phyloP scores from a whole-genome alignment of 176 grass and related monocot species.

The Oryza coarctata region DNA sequence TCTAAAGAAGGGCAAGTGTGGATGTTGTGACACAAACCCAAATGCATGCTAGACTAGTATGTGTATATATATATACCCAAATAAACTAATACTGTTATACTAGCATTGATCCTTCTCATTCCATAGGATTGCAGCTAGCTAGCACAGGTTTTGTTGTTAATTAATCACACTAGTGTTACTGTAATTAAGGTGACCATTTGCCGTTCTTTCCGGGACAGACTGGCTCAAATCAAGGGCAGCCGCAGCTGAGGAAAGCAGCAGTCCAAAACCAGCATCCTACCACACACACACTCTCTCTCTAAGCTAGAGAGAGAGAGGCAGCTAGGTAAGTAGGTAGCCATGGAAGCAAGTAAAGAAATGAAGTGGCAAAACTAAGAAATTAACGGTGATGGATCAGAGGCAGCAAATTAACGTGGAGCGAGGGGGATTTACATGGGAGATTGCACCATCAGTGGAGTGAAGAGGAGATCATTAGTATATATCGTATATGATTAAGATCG shows the following conservation, averaged over 20 bases:
- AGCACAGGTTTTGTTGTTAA: not conserved
- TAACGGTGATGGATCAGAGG: not conserved
- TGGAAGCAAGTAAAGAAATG: conserved; percentile 33
- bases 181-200: conserved; percentile 1
- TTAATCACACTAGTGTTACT: conserved; percentile 21
- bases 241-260: conserved; percentile 13
- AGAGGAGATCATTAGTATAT: not conserved
- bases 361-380: not conserved
- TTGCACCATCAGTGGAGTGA: conserved; percentile 7
- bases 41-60: not conserved
- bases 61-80: not conserved
- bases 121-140: conserved; percentile 30
- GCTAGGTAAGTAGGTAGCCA: not conserved
- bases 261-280: not conserved
- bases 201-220: conserved; percentile 51
- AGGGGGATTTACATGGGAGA: conserved; percentile 50
- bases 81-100: not conserved
- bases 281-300: not conserved
- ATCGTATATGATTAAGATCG: not conserved
- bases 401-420: conserved; percentile 29
- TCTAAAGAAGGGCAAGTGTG: conserved; percentile 46
- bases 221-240: conserved; percentile 49
- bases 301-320: not conserved
- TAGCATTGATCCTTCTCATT: conserved; percentile 51
- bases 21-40: conserved; percentile 51